These are phyloP conservation scores for Ophiostoma angusticollis DNA, from an alignment of 2,329 filamentous ascomycete genomes.

Conservation along the genomic window DNA sequence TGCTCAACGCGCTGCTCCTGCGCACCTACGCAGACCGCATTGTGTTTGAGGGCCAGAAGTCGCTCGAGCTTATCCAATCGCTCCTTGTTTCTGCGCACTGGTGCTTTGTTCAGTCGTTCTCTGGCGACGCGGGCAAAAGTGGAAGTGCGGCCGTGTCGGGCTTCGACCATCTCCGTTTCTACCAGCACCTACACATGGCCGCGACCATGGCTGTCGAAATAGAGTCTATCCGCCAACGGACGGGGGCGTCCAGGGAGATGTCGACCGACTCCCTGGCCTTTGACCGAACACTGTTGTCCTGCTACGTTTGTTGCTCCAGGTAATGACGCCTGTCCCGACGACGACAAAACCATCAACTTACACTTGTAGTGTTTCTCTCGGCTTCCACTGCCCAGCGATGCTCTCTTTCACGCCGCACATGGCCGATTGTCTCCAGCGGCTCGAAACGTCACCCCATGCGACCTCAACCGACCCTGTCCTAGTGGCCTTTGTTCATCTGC, in stretches of 20 bases:
- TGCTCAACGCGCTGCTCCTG: constrained; percentile 7
- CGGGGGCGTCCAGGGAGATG: neutral
- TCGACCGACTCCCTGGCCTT: constrained; percentile 1
- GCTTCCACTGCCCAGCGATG: constrained; percentile 6
- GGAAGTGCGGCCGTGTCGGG: neutral
- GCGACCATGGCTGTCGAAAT: constrained; percentile 9
- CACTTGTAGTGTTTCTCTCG: constrained; percentile 8
- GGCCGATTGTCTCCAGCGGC: constrained; percentile 2
- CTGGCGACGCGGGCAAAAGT: neutral
- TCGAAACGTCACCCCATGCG: constrained; percentile 6
- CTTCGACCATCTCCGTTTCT: constrained; percentile 8
- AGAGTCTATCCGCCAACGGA: neutral
- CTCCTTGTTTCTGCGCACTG: constrained; percentile 11
- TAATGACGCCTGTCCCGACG: neutral
- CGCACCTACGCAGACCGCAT: constrained; percentile 9
- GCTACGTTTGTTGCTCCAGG: constrained; percentile 9
- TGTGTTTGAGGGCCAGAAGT: constrained; percentile 4
- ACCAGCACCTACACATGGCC: constrained; percentile 8
- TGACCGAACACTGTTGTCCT: constrained; percentile 10
- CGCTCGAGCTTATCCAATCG: constrained; percentile 12
- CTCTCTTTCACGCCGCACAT: constrained; percentile 7
- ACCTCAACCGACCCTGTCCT: constrained; percentile 1
- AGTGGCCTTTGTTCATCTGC: constrained; percentile 9
- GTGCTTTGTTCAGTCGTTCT: neutral
- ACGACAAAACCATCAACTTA: no score